These are phyloP conservation scores for Sporisorium scitamineum DNA, from an alignment of 1,284 basidiomycete genomes.

Conservation along the genomic window DNA sequence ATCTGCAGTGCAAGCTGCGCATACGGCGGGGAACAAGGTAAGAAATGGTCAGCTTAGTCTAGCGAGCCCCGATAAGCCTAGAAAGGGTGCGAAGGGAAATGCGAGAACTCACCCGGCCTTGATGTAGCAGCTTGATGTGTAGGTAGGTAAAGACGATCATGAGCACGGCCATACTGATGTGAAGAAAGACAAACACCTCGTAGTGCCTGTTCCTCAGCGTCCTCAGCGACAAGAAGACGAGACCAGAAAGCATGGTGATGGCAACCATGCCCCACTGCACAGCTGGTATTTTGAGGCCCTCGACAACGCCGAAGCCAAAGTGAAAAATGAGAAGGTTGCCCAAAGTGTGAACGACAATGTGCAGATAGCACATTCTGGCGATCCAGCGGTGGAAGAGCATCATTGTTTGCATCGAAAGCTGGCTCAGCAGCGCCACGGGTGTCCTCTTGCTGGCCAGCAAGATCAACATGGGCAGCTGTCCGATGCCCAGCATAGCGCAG, in stretches of 20 bases:
- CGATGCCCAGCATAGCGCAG: slow-evolving; percentile 59
- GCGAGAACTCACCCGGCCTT: slow-evolving; percentile 22
- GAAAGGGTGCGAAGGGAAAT: neutral
- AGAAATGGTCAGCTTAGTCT: neutral
- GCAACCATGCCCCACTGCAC: slow-evolving; percentile 60
- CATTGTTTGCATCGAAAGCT: slow-evolving; percentile 58
- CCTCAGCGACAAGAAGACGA: slow-evolving; percentile 34
- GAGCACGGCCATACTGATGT: slow-evolving; percentile 64
- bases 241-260: slow-evolving; percentile 27
- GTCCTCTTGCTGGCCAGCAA: slow-evolving; percentile 66
- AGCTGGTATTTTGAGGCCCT: slow-evolving; percentile 39
- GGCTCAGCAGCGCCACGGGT: slow-evolving; percentile 57
- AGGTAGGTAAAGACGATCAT: slow-evolving; percentile 59
- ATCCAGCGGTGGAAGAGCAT: slow-evolving; percentile 69
- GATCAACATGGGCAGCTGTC: slow-evolving; percentile 62
- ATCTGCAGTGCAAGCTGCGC: slow-evolving; percentile 26
- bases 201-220: slow-evolving; percentile 33
- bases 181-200: slow-evolving; percentile 54
- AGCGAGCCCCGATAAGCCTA: neutral
- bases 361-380: slow-evolving; percentile 53
- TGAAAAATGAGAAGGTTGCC: slow-evolving; percentile 27
- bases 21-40: neutral
- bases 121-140: slow-evolving; percentile 60
- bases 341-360: slow-evolving; percentile 58
- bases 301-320: slow-evolving; percentile 4